A percentile compares a stretch with the other conserved stretches of the same genome.
Conservation (phyloP, 148 eudicot genomes). For the Tetragonia tetragonoides region DNA sequence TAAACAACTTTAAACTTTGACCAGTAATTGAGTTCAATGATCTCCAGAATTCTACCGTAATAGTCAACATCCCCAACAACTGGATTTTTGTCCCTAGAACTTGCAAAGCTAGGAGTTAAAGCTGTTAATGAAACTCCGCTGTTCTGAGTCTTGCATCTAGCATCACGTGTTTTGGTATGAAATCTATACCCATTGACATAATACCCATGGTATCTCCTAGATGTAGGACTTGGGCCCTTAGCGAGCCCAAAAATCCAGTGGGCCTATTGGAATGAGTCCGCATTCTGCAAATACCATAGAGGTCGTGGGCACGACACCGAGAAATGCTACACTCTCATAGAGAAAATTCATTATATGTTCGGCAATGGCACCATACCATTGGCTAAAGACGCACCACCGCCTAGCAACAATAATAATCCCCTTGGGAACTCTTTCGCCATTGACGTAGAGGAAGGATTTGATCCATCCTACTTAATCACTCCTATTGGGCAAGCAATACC, state of each 20-base stretch:
- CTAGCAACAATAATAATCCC: too few relatives aligned
- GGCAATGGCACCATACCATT: too few relatives aligned
- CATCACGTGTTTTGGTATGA: conserved; percentile 16
- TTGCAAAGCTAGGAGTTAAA: conserved; percentile 22
- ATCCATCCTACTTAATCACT: too few relatives aligned
- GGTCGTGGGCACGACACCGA: too few relatives aligned
- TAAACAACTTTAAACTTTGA: conserved; percentile 1
- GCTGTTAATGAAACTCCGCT: conserved; percentile 17
- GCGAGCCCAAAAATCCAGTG: conserved; percentile 16
- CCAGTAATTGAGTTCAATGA: conserved; percentile 23
- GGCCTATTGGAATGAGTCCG: too few relatives aligned
- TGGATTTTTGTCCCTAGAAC: conserved; percentile 19
- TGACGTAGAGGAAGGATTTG: too few relatives aligned
- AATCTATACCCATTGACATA: conserved; percentile 21
- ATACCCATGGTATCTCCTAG: conserved; percentile 17
- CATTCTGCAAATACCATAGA: too few relatives aligned
- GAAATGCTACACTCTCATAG: too few relatives aligned
- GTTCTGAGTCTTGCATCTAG: conserved; percentile 18
- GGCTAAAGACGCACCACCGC: too few relatives aligned
- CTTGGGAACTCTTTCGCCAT: too few relatives aligned
- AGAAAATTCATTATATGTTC: too few relatives aligned
- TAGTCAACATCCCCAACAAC: conserved; percentile 10
- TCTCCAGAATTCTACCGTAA: conserved; percentile 12
- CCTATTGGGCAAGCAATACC: too few relatives aligned
- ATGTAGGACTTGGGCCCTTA: conserved; percentile 10